Evolutionary conservation across 106 monocot genomes (phyloP), one percentile per base, ranked within the genome.

Genomic region (Chionographis japonica): DNA sequence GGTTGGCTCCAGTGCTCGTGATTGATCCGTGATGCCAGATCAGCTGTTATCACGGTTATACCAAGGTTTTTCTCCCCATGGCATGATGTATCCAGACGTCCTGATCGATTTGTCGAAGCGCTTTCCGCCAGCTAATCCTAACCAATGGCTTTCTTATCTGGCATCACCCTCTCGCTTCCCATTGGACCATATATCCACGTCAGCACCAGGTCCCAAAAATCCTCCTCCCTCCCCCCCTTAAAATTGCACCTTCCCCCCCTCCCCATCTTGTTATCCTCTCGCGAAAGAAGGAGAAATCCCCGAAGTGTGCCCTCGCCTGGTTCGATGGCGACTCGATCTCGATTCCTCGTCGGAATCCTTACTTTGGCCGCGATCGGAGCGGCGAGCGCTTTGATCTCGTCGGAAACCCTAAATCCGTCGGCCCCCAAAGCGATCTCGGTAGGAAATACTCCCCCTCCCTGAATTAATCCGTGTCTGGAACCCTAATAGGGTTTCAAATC

Each of bases 391-490:
- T 38, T 68, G 5, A 61, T 80, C 66, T 71, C 73, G 1, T 74
- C 83, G 1, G 69, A 80, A 68, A 54, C 74, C 65, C 37, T 84
- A 18, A 71, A 49, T 49, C 72, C 80, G 8, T 60, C 80, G 10
- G 79, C 73, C 27, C 78, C 94, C 12, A 85, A 88, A 61, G 87
- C 85, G 12, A 81, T 90, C 51, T 81, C 80, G 54, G 94, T 94
- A 56, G 84, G 84, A 18, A 14, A 18, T 12, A 40, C 50, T 0
- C 55, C 27, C 27, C 27, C 27, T 27, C 27, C 27, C 27, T 27
- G 27, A 27, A 27, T 27, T 27, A 46, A 1, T 46, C 46, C 9
- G 8, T 46, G 9, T 46, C 46, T 9, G 9, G 41, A 61, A 61
- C 38, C 40, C 55, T 55, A 52, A 51, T 50, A 41, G 5, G 10